Evolutionary conservation across 305 asterid species (phyloP).

Genomic region (Euphrasia arctica): DNA sequence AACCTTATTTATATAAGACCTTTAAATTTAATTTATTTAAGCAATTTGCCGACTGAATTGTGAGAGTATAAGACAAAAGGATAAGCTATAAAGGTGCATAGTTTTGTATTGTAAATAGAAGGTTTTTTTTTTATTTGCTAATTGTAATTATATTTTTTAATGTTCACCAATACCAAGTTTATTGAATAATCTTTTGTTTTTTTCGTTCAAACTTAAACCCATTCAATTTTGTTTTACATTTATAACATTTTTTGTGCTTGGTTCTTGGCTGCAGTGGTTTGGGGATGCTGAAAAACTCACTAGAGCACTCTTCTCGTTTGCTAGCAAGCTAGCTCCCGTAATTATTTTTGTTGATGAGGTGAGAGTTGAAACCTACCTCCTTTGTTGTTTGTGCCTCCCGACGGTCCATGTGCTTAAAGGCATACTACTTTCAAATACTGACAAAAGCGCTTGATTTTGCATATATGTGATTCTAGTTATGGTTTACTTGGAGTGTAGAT

Average conservation of each 20-base stretch:
- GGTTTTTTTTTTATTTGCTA: constrained; percentile 10
- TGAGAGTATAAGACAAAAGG: neutral
- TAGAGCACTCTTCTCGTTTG: constrained; percentile 93
- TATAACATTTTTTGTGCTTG: constrained; percentile 24
- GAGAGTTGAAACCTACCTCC: constrained; percentile 56
- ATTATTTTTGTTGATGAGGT: constrained; percentile 98
- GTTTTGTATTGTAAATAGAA: neutral
- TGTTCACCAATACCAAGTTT: constrained; percentile 1
- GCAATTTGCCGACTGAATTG: constrained; percentile 12
- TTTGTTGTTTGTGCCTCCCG: constrained; percentile 20
- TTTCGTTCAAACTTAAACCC: neutral
- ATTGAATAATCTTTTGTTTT: constrained; percentile 10
- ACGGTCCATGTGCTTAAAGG: constrained; percentile 17
- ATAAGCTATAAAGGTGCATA: neutral
- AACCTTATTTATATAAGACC: neutral
- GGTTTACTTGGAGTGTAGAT: neutral
- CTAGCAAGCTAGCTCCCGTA: constrained; percentile 95
- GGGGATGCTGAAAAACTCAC: constrained; percentile 99
- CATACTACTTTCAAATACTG: constrained; percentile 1
- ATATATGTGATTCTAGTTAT: neutral
- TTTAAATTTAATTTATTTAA: neutral
- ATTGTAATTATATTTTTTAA: neutral
- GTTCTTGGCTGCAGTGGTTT: constrained; percentile 82
- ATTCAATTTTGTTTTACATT: neutral
- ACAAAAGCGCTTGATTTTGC: constrained; percentile 8